Conservation (phyloP, 495 filamentous ascomycete species). For the Aspergillus carlsbadensis region DNA sequence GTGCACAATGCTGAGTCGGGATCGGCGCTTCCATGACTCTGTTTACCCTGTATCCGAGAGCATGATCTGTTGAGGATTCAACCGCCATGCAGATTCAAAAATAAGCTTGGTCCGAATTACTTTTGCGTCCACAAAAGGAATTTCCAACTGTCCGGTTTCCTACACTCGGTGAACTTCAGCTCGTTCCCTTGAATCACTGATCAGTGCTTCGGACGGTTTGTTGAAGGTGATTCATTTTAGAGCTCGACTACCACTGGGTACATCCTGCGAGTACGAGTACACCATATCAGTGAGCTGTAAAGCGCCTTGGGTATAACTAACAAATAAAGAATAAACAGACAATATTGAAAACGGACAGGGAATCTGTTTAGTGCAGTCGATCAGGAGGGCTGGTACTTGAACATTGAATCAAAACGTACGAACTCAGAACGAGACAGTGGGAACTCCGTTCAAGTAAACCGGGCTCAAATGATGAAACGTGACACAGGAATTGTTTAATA, state of each 20-base stretch:
- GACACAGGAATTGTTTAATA: constrained; percentile 12
- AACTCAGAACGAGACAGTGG: neutral
- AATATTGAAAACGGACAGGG: neutral
- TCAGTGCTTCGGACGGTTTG: no score
- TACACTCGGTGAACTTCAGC: no score
- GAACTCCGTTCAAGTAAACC: constrained; percentile 11
- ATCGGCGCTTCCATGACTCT: neutral
- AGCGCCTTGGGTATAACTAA: constrained; percentile 9
- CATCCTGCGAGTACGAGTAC: neutral
- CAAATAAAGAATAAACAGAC: neutral
- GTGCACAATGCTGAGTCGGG: neutral
- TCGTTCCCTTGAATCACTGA: no score
- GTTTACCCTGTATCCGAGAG: constrained; percentile 3
- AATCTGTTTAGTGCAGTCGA: neutral
- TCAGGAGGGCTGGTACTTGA: neutral
- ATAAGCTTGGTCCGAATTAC: no score
- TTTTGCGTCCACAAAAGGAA: no score
- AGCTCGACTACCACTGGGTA: constrained; percentile 4
- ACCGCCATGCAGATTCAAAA: neutral
- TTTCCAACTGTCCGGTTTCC: no score
- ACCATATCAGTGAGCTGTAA: neutral
- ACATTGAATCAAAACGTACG: neutral
- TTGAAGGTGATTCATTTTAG: neutral
- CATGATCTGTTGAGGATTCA: neutral
- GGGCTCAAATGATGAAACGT: neutral